Conservation (phyloP, 139 green algal genomes). For the Desmodesmus armatus region DNA sequence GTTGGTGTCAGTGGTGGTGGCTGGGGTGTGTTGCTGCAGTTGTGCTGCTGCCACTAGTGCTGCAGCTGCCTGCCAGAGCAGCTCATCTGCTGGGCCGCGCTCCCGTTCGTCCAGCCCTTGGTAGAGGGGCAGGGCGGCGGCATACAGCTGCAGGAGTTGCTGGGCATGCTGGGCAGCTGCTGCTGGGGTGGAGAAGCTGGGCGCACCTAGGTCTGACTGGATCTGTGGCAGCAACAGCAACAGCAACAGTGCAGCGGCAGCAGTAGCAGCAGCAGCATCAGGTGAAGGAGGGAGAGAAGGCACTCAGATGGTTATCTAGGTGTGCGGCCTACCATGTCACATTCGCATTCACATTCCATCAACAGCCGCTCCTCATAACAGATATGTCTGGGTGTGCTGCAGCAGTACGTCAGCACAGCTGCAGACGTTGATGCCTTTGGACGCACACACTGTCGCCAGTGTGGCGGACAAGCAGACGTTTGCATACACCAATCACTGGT, state of each 20-base stretch:
- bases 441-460: too few species aligned
- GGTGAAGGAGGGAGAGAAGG: neutral
- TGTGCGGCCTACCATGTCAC: too few species aligned
- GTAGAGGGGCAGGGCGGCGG: constrained; percentile 58
- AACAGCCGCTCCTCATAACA: too few species aligned
- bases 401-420: too few species aligned
- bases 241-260: neutral
- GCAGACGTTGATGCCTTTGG: too few species aligned
- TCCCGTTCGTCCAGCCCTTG: constrained; percentile 79
- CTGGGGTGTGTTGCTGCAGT: neutral
- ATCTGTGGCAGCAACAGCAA: constrained; percentile 53
- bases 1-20: neutral
- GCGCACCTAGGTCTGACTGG: constrained; percentile 64
- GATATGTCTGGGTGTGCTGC: too few species aligned
- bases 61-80: constrained; percentile 65
- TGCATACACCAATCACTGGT: too few species aligned
- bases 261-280: constrained; percentile 9
- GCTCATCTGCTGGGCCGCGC: constrained; percentile 79
- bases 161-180: constrained; percentile 52
- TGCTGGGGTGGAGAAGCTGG: constrained; percentile 7
- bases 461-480: too few species aligned
- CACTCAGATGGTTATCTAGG: neutral
- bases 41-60: constrained; percentile 45
- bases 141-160: constrained; percentile 63
- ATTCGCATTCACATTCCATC: too few species aligned